These are phyloP conservation scores for Artemisia tridentata DNA, from an alignment of 129 eudicot species.

Conservation along the genomic window DNA sequence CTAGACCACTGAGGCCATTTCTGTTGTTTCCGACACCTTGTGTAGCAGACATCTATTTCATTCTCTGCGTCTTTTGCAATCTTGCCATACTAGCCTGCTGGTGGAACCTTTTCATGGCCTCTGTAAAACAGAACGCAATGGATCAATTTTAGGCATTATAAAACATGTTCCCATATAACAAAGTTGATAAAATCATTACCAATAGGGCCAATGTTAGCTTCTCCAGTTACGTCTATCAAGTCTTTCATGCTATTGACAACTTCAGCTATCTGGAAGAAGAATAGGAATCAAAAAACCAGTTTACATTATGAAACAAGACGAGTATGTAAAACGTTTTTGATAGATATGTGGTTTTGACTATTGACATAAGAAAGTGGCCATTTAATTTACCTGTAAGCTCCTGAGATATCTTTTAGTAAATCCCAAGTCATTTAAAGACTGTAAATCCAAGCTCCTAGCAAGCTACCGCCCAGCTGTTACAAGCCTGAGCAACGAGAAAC, in stretches of 20 bases:
- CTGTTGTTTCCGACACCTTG: conserved; percentile 44
- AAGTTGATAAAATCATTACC: conserved; percentile 38
- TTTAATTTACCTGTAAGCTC: conserved; percentile 60
- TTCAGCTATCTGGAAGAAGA: conserved; percentile 61
- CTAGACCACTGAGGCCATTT: conserved; percentile 35
- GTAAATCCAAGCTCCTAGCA: conserved; percentile 76
- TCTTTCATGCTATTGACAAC: conserved; percentile 84
- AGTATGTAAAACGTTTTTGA: neutral
- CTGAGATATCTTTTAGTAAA: conserved; percentile 80
- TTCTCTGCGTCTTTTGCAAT: conserved; percentile 55
- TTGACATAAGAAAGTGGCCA: neutral
- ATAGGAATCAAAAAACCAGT: neutral
- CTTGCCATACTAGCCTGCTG: conserved; percentile 38
- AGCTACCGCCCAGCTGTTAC: conserved; percentile 78
- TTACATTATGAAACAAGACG: too few relatives aligned
- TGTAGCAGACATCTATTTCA: conserved; percentile 33
- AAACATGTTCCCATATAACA: neutral
- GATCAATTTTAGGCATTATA: neutral
- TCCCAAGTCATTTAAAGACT: conserved; percentile 76
- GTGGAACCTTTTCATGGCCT: conserved; percentile 67
- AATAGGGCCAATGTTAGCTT: conserved; percentile 60
- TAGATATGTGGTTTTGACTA: neutral
- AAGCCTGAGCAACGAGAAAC: conserved; percentile 49
- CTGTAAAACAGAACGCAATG: conserved; percentile 33
- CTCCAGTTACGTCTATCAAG: conserved; percentile 64